Conservation (phyloP, 208 protist genomes). For the Balamuthia mandrillaris region DNA sequence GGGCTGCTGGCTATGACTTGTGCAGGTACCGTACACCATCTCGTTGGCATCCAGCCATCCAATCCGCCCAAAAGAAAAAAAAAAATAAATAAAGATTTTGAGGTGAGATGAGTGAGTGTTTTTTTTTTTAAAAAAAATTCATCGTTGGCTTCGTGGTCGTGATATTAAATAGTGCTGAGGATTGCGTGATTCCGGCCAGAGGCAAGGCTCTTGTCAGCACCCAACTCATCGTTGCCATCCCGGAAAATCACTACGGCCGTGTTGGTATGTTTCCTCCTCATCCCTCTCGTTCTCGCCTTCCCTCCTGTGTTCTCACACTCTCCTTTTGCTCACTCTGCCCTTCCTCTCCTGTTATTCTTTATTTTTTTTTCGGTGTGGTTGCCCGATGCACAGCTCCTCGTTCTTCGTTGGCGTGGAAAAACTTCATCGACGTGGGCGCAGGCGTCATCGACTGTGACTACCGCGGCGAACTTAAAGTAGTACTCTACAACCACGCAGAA, state of each 20-base stretch:
- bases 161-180: slow-evolving; percentile 51
- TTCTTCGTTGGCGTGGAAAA: slow-evolving; percentile 74
- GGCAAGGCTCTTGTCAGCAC: slow-evolving; percentile 77
- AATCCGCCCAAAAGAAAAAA: not conserved
- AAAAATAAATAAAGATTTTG: not conserved
- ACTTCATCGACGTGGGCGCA: slow-evolving; percentile 74
- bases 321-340: not conserved
- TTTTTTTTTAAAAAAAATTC: not conserved
- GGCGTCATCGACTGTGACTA: slow-evolving; percentile 81
- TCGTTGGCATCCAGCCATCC: not conserved
- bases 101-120: not conserved
- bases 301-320: not conserved
- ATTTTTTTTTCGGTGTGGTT: not conserved
- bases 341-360: not conserved
- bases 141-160: not conserved
- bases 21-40: slow-evolving; percentile 19
- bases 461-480: slow-evolving; percentile 74
- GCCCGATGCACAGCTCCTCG: slow-evolving; percentile 60
- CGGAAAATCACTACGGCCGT: slow-evolving; percentile 63
- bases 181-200: slow-evolving; percentile 63
- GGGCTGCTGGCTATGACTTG: slow-evolving; percentile 75
- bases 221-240: slow-evolving; percentile 72
- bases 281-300: not conserved
- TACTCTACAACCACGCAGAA: slow-evolving; percentile 76
- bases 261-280: slow-evolving; percentile 50